Conservation (phyloP, 306 rosid species). For the Cicer chorassanicum region DNA sequence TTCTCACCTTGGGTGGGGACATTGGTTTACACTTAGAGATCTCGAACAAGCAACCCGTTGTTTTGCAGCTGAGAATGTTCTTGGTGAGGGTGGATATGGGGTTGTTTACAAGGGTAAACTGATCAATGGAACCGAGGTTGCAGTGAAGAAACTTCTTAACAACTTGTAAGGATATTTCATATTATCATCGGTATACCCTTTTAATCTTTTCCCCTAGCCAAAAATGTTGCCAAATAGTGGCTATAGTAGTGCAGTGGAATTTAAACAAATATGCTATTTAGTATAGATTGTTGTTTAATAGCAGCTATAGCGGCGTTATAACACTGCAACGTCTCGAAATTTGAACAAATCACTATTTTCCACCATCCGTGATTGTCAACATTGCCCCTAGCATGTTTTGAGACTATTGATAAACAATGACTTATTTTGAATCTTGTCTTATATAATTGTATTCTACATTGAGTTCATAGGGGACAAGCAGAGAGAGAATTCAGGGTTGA, state of each 20-base stretch:
- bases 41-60: slow-evolving; percentile 76
- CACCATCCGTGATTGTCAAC: too few relatives aligned
- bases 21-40: slow-evolving; percentile 98
- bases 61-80: slow-evolving; percentile 69
- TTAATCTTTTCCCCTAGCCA: background rate
- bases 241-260: too few relatives aligned
- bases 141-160: slow-evolving; percentile 94
- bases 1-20: slow-evolving; percentile 99
- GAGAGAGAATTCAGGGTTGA: slow-evolving; percentile 98
- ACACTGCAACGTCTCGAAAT: too few relatives aligned
- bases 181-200: slow-evolving; percentile 16
- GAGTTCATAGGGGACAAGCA: slow-evolving; percentile 84
- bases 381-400: background rate
- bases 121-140: slow-evolving; percentile 91
- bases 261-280: too few relatives aligned
- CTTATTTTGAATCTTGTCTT: slow-evolving; percentile 29
- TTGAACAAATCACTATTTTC: too few relatives aligned
- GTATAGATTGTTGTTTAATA: too few relatives aligned
- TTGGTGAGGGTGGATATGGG: slow-evolving; percentile 99
- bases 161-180: slow-evolving; percentile 73
- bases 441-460: slow-evolving; percentile 34
- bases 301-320: too few relatives aligned
- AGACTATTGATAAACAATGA: slow-evolving; percentile 15
- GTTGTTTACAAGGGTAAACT: slow-evolving; percentile 85
- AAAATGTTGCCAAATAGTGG: too few relatives aligned